Percentiles rank a stretch among this genome's conserved stretches.
phyloP scores from a whole-genome alignment of 306 rosid genomes.

The Dryas alaskensis region DNA sequence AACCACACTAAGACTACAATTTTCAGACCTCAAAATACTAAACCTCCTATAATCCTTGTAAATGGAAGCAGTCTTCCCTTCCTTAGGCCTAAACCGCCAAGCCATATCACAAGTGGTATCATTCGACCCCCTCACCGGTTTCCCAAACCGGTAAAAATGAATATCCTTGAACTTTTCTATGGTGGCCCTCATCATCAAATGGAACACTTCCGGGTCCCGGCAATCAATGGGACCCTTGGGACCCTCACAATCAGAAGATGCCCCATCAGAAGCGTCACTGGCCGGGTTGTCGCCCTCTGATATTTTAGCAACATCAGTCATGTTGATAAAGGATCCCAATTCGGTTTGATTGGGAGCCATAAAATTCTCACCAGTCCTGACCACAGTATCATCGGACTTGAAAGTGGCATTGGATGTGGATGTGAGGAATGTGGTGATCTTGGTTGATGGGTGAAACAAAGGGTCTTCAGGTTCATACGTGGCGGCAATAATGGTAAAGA shows the following conservation, averaged over 20 bases:
- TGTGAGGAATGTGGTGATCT: conserved; percentile 79
- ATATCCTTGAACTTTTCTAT: conserved; percentile 88
- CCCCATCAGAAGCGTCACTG: conserved; percentile 10
- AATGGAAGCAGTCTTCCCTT: conserved; percentile 85
- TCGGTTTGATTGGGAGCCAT: conserved; percentile 80
- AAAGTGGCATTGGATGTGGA: conserved; percentile 96
- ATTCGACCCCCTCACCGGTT: conserved; percentile 58
- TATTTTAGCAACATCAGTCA: conserved; percentile 56
- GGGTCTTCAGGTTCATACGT: conserved; percentile 98
- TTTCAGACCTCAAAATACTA: conserved; percentile 57
- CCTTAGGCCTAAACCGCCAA: conserved; percentile 96
- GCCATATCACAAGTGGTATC: conserved; percentile 92
- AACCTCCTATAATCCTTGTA: conserved; percentile 96
- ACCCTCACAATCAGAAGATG: conserved; percentile 43
- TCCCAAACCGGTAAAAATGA: conserved; percentile 88
- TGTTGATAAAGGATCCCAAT: conserved; percentile 54
- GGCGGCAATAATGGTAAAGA: conserved; percentile 91
- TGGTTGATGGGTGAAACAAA: conserved; percentile 88
- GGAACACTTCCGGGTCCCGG: conserved; percentile 88
- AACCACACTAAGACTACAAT: conserved; percentile 61
- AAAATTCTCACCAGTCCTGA: conserved; percentile 93
- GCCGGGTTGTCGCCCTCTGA: conserved; percentile 19
- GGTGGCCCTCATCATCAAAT: conserved; percentile 81
- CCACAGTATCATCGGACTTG: conserved; percentile 73
- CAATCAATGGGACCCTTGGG: conserved; percentile 76